These are phyloP conservation scores for Trichodelitschia bisporula DNA, from an alignment of 495 filamentous ascomycete genomes.

Conservation along the genomic window DNA sequence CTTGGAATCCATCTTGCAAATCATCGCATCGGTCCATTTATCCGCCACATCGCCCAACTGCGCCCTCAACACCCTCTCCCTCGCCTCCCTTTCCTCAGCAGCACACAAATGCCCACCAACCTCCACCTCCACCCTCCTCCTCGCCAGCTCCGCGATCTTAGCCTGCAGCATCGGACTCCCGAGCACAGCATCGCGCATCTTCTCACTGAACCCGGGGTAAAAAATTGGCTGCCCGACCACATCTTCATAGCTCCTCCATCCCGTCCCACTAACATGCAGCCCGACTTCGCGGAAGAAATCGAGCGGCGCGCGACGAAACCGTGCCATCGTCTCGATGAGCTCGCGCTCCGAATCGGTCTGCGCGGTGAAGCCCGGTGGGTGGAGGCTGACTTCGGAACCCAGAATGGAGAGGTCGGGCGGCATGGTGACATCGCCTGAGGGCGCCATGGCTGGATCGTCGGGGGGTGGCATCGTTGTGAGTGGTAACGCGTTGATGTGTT, in stretches of 20 bases:
- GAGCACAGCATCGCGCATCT: constrained; percentile 58
- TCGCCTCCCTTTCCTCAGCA: constrained; percentile 46
- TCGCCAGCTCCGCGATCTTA: constrained; percentile 55
- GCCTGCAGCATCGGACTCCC: constrained; percentile 45
- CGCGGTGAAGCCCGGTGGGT: constrained; percentile 50
- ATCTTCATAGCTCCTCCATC: constrained; percentile 83
- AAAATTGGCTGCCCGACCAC: constrained; percentile 80
- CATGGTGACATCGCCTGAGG: too few species aligned
- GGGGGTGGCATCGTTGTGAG: too few species aligned
- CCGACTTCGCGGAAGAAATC: constrained; percentile 84
- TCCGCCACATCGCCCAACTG: constrained; percentile 54
- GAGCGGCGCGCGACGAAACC: constrained; percentile 45
- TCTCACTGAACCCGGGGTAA: constrained; percentile 75
- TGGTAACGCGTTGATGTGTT: too few species aligned
- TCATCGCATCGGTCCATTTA: constrained; percentile 76
- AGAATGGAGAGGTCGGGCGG: constrained; percentile 64
- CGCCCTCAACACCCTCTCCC: constrained; percentile 27
- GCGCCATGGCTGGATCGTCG: too few species aligned
- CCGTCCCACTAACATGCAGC: constrained; percentile 67
- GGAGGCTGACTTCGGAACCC: constrained; percentile 53
- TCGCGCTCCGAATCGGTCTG: constrained; percentile 28
- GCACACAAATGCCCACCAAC: too few species aligned
- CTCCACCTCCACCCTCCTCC: constrained; percentile 45
- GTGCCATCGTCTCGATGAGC: constrained; percentile 57
- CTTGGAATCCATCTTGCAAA: constrained; percentile 96